A percentile compares a stretch with the other conserved stretches of the same genome.
Conservation (phyloP, 805 yeast species). For the Blastobotrys muscicola region DNA sequence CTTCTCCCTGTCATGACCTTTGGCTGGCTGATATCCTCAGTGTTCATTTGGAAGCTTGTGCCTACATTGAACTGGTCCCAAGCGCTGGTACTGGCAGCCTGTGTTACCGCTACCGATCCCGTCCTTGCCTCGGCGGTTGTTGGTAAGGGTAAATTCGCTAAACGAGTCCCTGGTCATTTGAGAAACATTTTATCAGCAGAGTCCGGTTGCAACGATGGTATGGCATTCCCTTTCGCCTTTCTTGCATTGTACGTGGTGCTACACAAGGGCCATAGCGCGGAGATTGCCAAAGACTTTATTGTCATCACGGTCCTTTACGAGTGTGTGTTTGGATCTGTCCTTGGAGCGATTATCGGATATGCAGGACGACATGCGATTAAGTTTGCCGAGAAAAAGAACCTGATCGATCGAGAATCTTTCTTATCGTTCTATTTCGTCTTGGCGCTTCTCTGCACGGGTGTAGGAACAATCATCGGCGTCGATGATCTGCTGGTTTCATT, state of each 20-base stretch:
- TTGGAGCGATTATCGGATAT: slow-evolving; percentile 69
- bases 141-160: slow-evolving; percentile 87
- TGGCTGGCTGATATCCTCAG: slow-evolving; percentile 81
- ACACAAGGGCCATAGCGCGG: slow-evolving; percentile 55
- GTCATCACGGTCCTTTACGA: slow-evolving; percentile 68
- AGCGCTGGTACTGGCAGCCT: slow-evolving; percentile 68
- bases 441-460: slow-evolving; percentile 79
- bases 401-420: slow-evolving; percentile 84
- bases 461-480: slow-evolving; percentile 78
- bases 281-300: slow-evolving; percentile 74
- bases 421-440: slow-evolving; percentile 74
- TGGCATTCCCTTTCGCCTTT: slow-evolving; percentile 86
- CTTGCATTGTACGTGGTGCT: slow-evolving; percentile 58
- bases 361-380: slow-evolving; percentile 59
- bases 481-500: slow-evolving; percentile 85
- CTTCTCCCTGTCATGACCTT: slow-evolving; percentile 81
- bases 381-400: slow-evolving; percentile 56
- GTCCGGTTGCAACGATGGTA: slow-evolving; percentile 88
- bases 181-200: slow-evolving; percentile 77
- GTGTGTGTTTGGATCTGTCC: slow-evolving; percentile 65
- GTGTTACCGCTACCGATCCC: slow-evolving; percentile 93
- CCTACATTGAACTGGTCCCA: slow-evolving; percentile 65
- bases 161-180: slow-evolving; percentile 87
- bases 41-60: slow-evolving; percentile 68
- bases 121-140: slow-evolving; percentile 92